These are phyloP conservation scores for Lichtheimia hyalospora DNA, from an alignment of 371 early-diverging fungal species.

Conservation along the genomic window DNA sequence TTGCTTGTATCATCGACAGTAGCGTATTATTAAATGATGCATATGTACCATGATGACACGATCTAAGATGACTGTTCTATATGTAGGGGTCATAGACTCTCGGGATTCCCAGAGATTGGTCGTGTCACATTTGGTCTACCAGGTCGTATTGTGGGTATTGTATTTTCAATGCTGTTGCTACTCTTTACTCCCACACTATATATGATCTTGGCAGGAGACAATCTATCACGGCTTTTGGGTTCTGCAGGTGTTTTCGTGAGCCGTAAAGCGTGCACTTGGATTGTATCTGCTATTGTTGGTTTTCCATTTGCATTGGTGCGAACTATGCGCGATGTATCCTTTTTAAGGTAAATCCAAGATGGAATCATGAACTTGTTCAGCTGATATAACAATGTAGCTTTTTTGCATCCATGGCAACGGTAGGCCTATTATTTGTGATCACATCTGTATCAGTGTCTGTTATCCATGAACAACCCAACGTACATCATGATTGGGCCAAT, in stretches of 20 bases:
- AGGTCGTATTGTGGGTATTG: constrained; percentile 58
- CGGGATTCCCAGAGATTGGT: constrained; percentile 53
- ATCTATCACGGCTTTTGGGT: constrained; percentile 53
- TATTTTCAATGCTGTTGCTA: constrained; percentile 67
- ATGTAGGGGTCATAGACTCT: constrained; percentile 3
- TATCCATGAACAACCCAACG: background rate
- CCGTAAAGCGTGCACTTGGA: constrained; percentile 59
- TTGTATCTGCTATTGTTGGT: constrained; percentile 64
- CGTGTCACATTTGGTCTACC: constrained; percentile 65
- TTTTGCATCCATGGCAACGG: constrained; percentile 21
- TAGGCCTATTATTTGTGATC: constrained; percentile 18
- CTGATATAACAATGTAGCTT: constrained; percentile 8
- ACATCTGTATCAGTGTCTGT: constrained; percentile 13
- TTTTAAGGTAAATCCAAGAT: constrained; percentile 31
- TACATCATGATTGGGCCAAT: constrained; percentile 17
- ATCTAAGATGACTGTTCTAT: background rate
- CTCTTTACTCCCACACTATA: constrained; percentile 74
- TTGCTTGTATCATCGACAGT: constrained; percentile 71
- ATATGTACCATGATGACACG: background rate
- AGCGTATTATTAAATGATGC: constrained; percentile 8
- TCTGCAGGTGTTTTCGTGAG: constrained; percentile 15
- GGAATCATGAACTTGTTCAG: background rate
- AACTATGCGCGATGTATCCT: constrained; percentile 74
- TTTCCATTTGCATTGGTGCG: constrained; percentile 68
- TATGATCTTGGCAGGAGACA: constrained; percentile 73